phyloP scores from a whole-genome alignment of 1,284 basidiomycete genomes.

The Agroathelia rolfsii region DNA sequence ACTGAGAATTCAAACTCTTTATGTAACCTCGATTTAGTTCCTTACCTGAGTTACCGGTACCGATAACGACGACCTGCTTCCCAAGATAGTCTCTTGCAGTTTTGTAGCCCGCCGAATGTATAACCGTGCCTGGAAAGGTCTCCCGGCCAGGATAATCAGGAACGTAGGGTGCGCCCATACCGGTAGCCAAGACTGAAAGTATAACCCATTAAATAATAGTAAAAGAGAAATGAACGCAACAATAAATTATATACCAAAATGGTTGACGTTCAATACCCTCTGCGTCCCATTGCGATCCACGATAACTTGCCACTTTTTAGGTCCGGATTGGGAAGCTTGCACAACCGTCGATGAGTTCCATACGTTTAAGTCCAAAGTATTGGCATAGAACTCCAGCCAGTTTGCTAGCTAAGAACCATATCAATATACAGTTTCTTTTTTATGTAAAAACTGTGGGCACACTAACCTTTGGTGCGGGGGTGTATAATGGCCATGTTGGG shows the following conservation, averaged over 20 bases:
- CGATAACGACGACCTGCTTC: constrained; percentile 41
- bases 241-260: too few relatives aligned
- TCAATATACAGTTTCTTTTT: constrained; percentile 1
- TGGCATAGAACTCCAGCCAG: constrained; percentile 61
- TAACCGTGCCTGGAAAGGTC: constrained; percentile 30
- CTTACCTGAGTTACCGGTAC: constrained; percentile 37
- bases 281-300: constrained; percentile 32
- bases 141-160: constrained; percentile 37
- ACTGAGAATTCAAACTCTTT: constrained; percentile 1
- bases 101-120: constrained; percentile 32
- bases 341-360: constrained; percentile 49
- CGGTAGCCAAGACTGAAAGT: constrained; percentile 57
- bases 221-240: too few relatives aligned
- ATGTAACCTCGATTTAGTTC: background rate
- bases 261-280: constrained; percentile 41
- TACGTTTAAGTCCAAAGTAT: constrained; percentile 52
- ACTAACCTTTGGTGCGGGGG: constrained; percentile 41
- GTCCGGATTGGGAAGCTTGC: constrained; percentile 30
- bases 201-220: too few relatives aligned
- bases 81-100: constrained; percentile 29
- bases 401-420: constrained; percentile 40
- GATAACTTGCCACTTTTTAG: constrained; percentile 44
- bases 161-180: constrained; percentile 39
- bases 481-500: constrained; percentile 50
- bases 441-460: background rate